A percentile compares a stretch with the other conserved stretches of the same genome.
phyloP scores from a whole-genome alignment of 305 asterid species.

The Solanum hybrid region DNA sequence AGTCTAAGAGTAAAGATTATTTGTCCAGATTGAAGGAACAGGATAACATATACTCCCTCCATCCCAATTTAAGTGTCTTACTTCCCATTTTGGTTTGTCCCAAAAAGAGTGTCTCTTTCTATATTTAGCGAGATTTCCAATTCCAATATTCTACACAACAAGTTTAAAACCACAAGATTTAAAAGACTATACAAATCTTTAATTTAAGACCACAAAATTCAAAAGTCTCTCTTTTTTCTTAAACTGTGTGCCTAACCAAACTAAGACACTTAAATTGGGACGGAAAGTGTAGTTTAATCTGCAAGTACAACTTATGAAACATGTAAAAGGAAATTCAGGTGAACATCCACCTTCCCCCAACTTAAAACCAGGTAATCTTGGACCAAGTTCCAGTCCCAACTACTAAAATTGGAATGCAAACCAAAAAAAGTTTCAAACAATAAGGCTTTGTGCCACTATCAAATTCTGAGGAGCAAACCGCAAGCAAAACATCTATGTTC shows the following conservation, averaged over 20 bases:
- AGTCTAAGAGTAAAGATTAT: not conserved
- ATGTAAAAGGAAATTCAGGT: not conserved
- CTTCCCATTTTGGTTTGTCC: not conserved
- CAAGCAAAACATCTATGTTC: not conserved
- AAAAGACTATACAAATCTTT: not conserved
- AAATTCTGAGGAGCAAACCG: not conserved
- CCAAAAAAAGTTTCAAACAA: not conserved
- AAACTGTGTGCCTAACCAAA: not conserved
- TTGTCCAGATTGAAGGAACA: not conserved
- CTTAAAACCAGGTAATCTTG: not conserved
- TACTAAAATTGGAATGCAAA: not conserved
- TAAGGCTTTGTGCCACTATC: not conserved
- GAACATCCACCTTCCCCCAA: not conserved
- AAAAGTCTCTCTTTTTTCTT: not conserved
- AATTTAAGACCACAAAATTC: not conserved
- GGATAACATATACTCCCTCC: not conserved
- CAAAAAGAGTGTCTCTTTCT: not conserved
- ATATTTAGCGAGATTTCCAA: not conserved
- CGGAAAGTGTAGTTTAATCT: not conserved
- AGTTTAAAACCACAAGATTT: not conserved
- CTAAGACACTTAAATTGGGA: not conserved
- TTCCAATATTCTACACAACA: not conserved
- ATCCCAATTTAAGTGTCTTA: not conserved
- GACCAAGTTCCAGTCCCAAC: not conserved
- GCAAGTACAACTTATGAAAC: not conserved